Base-by-base conservation (phyloP, 805 yeast genomes). In the Ogataea philodendri region DNA sequence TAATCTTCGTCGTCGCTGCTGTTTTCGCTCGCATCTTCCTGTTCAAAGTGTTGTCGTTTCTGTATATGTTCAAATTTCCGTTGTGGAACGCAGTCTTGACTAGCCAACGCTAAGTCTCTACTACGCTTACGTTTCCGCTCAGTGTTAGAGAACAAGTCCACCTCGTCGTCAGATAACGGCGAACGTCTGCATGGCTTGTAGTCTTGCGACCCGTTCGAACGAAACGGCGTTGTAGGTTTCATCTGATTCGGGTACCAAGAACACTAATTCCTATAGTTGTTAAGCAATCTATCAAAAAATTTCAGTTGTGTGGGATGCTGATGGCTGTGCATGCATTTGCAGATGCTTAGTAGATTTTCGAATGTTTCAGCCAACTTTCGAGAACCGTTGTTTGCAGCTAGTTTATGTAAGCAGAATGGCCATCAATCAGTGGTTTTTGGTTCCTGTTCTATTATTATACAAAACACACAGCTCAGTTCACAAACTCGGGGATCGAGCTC, bases 171-270 rank as follows among this genome's bases (percentile, higher is more conserved):
- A 1, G 57, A 53, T 5, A 55, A 37, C 5, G 60, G 60, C 6
- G 60, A 55, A 11, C 57, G 39, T 32, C 55, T 42, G 14, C 53
- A 49, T 1, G 60, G 60, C 34, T 40, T 48, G 35, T 51, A 54
- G 17, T 41, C 40, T 17, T 26, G 31, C 9, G 44, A 28, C 33
- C 39, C 34, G 6, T 24, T 18, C 22, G 34, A 30, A 22, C 34
- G n/a, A 6, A 22, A 32, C 22, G 36, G 15, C 19, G 21, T 11
- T 7, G 40, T 22, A 29, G 35, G 14, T 22, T 24, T 29, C 39
- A 35, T 35, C 8, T 21, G 9, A n/a, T n/a, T 4, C 9, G n/a
- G n/a, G n/a, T 21, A 5, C n/a, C 22, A 19, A 25, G 15, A n/a
- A n/a, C 9, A 18, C 15, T n/a, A 14, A 29, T 29, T 7, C 13